Percentiles rank a stretch among this genome's conserved stretches.
phyloP scores from a whole-genome alignment of 208 protist species.

The Angomonas ambiguus region DNA sequence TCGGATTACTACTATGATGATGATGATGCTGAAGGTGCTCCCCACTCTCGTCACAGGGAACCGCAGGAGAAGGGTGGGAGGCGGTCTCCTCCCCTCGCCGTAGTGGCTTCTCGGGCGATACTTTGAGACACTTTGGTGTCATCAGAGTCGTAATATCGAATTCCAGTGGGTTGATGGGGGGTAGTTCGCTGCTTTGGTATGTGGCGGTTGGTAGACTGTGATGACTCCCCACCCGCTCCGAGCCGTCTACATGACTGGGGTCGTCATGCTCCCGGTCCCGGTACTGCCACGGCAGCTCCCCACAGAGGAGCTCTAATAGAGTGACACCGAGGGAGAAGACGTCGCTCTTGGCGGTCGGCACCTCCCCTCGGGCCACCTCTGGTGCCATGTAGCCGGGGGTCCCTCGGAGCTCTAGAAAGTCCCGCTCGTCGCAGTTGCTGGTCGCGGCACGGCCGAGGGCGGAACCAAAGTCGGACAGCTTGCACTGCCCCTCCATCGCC shows the following conservation, averaged over 20 bases:
- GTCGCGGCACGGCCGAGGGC: constrained; percentile 33
- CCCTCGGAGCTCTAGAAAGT: constrained; percentile 61
- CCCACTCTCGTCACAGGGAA: neutral
- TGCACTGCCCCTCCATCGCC: constrained; percentile 76
- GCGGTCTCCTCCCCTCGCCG: no score
- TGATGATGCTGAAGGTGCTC: neutral
- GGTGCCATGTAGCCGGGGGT: constrained; percentile 80
- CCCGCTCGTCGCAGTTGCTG: constrained; percentile 34
- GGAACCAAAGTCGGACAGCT: constrained; percentile 82
- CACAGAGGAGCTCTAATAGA: constrained; percentile 51
- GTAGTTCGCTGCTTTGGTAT: neutral
- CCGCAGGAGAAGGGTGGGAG: neutral
- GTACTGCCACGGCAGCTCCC: constrained; percentile 54
- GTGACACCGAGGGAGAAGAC: constrained; percentile 64
- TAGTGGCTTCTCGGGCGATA: no score
- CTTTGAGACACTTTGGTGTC: no score
- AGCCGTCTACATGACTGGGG: neutral
- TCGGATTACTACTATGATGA: no score
- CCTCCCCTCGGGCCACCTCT: constrained; percentile 54
- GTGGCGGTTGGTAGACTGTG: no score
- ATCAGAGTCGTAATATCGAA: neutral
- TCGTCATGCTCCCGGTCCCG: neutral
- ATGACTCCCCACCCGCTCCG: neutral
- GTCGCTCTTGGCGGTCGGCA: constrained; percentile 53
- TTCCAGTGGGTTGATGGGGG: neutral